Percentiles rank a stretch among this genome's conserved stretches.
Evolutionary conservation across 2,329 filamentous ascomycete species (phyloP).

Genomic region (Fusarium floridanum): DNA sequence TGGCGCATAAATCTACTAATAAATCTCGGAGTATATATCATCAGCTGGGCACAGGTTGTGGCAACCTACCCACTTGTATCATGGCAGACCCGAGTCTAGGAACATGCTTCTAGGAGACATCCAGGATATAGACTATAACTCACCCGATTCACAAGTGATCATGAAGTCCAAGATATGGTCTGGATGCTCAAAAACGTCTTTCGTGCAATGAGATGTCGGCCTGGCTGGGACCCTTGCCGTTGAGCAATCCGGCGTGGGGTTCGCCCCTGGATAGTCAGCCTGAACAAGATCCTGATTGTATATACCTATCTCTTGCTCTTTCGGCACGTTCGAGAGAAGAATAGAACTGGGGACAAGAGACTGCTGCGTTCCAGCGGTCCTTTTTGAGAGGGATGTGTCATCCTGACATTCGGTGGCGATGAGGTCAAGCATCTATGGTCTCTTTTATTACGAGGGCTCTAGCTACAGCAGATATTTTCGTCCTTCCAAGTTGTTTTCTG

Average conservation of each 20-base stretch:
- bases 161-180: too few relatives aligned
- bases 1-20: not conserved
- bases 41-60: not conserved
- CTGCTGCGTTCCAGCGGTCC: not conserved
- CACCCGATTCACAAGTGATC: too few relatives aligned
- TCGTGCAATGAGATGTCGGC: not conserved
- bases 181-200: not conserved
- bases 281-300: not conserved
- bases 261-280: not conserved
- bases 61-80: not conserved
- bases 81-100: not conserved
- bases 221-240: not conserved
- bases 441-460: not conserved
- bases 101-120: not conserved
- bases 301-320: not conserved
- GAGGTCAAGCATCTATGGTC: not conserved
- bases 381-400: not conserved
- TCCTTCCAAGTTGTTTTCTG: not conserved
- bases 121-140: not conserved
- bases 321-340: too few relatives aligned
- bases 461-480: not conserved
- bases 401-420: not conserved
- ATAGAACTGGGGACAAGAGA: not conserved
- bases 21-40: not conserved
- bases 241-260: not conserved